Percentiles rank a stretch among this genome's conserved stretches.
Evolutionary conservation across 2,329 filamentous ascomycete species (phyloP).

Genomic region (Lecanicillium sp.): DNA sequence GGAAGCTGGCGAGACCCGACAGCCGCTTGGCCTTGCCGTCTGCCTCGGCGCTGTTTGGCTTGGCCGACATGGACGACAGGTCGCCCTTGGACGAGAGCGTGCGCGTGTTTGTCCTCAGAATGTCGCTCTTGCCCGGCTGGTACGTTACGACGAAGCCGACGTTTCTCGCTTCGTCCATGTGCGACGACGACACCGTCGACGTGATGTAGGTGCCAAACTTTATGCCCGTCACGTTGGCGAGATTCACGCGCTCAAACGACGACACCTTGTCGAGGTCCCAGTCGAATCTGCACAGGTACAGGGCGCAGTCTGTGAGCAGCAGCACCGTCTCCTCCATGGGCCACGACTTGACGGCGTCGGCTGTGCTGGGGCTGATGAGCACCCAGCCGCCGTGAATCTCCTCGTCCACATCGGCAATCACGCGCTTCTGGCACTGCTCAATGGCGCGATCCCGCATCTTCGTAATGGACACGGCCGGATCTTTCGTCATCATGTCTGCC

Average conservation of each 20-base stretch:
- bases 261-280: slow-evolving; percentile 94
- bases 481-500: slow-evolving; percentile 83
- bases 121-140: slow-evolving; percentile 59
- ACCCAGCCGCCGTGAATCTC: slow-evolving; percentile 89
- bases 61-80: slow-evolving; percentile 9
- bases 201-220: slow-evolving; percentile 85
- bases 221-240: slow-evolving; percentile 65
- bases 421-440: slow-evolving; percentile 78
- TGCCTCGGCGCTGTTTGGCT: slow-evolving; percentile 11
- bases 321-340: slow-evolving; percentile 86
- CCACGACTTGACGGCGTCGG: slow-evolving; percentile 60
- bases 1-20: slow-evolving; percentile 31
- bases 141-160: slow-evolving; percentile 79
- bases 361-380: slow-evolving; percentile 64
- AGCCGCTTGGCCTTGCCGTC: slow-evolving; percentile 16
- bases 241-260: slow-evolving; percentile 78
- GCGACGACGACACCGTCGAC: slow-evolving; percentile 69
- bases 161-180: slow-evolving; percentile 72
- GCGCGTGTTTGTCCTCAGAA: slow-evolving; percentile 76
- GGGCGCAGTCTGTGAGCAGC: slow-evolving; percentile 72
- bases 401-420: slow-evolving; percentile 74
- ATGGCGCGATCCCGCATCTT: slow-evolving; percentile 85
- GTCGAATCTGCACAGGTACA: slow-evolving; percentile 89
- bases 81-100: slow-evolving; percentile 55
- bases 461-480: slow-evolving; percentile 80